Evolutionary conservation across 2,329 filamentous ascomycete species (phyloP).

Genomic region (Diaporthe nobilis): DNA sequence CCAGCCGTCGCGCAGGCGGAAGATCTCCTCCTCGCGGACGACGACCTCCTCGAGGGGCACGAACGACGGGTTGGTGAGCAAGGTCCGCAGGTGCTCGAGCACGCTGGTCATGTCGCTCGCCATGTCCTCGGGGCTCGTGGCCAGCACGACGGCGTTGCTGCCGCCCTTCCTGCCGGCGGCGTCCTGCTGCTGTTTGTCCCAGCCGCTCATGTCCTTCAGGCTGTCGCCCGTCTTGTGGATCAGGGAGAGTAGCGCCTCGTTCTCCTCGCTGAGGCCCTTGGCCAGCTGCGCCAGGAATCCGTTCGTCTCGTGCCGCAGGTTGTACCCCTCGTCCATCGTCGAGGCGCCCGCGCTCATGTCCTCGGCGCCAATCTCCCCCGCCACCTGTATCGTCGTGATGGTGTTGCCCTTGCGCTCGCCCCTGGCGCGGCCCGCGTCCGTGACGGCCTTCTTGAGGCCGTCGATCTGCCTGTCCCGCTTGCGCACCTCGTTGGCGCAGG

Average conservation of each 20-base stretch:
- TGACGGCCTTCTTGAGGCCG: constrained; percentile 87
- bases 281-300: constrained; percentile 90
- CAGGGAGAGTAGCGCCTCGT: constrained; percentile 83
- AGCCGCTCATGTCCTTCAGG: constrained; percentile 78
- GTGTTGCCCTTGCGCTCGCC: constrained; percentile 68
- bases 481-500: constrained; percentile 91
- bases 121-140: constrained; percentile 73
- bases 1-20: constrained; percentile 85
- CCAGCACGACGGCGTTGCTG: constrained; percentile 50
- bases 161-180: constrained; percentile 42
- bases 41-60: constrained; percentile 96
- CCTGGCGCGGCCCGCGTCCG: constrained; percentile 76
- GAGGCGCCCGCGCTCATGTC: constrained; percentile 48
- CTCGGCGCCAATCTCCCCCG: constrained; percentile 66
- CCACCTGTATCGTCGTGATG: constrained; percentile 70
- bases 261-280: constrained; percentile 89
- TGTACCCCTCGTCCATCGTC: constrained; percentile 70
- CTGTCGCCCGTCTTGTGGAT: constrained; percentile 79
- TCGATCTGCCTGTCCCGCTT: constrained; percentile 93
- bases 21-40: constrained; percentile 91
- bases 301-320: constrained; percentile 88
- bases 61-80: constrained; percentile 96
- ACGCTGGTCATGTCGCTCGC: constrained; percentile 81
- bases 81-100: constrained; percentile 83
- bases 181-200: constrained; percentile 54